Conservation (phyloP, 805 yeast species). For the Monosporozyma yasuniensis region DNA sequence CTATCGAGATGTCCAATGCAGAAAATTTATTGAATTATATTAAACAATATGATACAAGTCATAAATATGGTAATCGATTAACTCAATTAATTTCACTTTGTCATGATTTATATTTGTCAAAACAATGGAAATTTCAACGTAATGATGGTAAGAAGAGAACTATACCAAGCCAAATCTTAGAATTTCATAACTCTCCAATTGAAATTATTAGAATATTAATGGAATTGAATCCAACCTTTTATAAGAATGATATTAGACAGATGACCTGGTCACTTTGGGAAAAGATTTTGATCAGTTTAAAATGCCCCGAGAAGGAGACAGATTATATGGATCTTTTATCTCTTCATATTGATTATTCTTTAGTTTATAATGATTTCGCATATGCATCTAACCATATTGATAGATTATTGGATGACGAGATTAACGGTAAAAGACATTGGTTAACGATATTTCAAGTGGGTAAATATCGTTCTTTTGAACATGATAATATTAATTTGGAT, state of each 20-base stretch:
- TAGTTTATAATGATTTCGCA: constrained; percentile 51
- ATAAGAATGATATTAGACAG: constrained; percentile 32
- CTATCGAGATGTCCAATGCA: constrained; percentile 34
- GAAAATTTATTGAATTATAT: constrained; percentile 5
- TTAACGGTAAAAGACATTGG: constrained; percentile 37
- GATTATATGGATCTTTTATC: constrained; percentile 24
- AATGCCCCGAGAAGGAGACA: not conserved
- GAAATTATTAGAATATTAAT: constrained; percentile 36
- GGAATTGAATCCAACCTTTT: constrained; percentile 47
- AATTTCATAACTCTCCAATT: constrained; percentile 26
- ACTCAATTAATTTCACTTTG: not conserved
- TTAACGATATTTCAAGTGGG: constrained; percentile 67
- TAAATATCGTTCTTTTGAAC: constrained; percentile 41
- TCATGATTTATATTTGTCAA: not conserved
- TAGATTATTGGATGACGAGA: constrained; percentile 30
- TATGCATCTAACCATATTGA: constrained; percentile 42
- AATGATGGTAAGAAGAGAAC: not conserved
- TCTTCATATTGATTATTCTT: constrained; percentile 58
- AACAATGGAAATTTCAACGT: not conserved
- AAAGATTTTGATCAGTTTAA: constrained; percentile 35
- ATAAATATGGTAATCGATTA: not conserved
- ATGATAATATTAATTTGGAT: constrained; percentile 30
- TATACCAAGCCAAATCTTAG: constrained; percentile 17
- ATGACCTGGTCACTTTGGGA: constrained; percentile 33
- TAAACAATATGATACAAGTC: not conserved